Percentiles rank a stretch among this genome's conserved stretches.
These are phyloP conservation scores for Allium sativum DNA, from an alignment of 106 monocot species.

Conservation along the genomic window DNA sequence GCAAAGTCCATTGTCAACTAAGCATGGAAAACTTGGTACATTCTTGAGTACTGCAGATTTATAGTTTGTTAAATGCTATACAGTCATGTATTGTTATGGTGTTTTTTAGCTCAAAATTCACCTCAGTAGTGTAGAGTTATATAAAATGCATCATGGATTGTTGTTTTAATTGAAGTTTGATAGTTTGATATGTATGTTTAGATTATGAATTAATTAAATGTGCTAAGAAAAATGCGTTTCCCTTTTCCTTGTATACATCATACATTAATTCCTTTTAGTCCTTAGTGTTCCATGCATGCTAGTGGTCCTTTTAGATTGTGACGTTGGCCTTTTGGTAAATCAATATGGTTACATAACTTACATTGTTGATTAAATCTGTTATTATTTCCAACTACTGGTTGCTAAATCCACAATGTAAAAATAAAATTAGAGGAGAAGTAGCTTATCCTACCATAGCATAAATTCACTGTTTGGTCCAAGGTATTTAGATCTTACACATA, in stretches of 20 bases:
- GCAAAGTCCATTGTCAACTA: constrained; percentile 14
- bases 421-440: too few relatives aligned
- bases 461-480: too few relatives aligned
- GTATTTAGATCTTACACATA: too few relatives aligned
- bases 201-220: neutral
- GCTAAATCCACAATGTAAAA: too few relatives aligned
- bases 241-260: neutral
- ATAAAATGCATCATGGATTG: neutral
- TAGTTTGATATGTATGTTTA: neutral
- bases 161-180: neutral
- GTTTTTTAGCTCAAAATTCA: neutral
- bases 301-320: too few relatives aligned
- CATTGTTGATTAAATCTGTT: too few relatives aligned
- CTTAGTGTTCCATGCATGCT: neutral
- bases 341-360: too few relatives aligned
- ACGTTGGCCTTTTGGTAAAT: too few relatives aligned
- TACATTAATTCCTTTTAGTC: neutral
- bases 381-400: too few relatives aligned
- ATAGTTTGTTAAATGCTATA: neutral
- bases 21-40: constrained; percentile 2
- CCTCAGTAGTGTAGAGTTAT: neutral
- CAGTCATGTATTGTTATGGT: neutral
- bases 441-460: too few relatives aligned
- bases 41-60: constrained; percentile 2
- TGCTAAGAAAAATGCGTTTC: neutral